Conservation (phyloP, 306 rosid species). For the Fragaria vesca region DNA sequence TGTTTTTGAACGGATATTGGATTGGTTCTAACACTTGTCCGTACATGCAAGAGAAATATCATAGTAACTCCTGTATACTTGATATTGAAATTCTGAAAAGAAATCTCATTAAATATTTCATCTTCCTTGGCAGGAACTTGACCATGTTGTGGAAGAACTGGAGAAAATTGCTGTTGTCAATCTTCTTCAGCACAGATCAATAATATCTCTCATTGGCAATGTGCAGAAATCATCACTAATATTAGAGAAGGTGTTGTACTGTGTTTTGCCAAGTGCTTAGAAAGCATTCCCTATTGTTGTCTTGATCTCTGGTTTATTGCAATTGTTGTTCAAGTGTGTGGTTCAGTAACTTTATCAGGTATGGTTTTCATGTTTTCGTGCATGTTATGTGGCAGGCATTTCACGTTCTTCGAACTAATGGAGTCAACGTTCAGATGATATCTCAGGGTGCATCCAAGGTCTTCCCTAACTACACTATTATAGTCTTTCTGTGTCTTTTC, state of each 20-base stretch:
- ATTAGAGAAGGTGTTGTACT: constrained; percentile 74
- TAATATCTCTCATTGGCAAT: constrained; percentile 94
- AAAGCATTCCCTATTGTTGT: not conserved
- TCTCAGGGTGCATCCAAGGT: constrained; percentile 99
- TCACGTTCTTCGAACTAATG: constrained; percentile 68
- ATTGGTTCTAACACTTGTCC: not conserved
- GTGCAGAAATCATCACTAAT: constrained; percentile 87
- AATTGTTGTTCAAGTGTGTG: not conserved
- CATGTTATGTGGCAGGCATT: constrained; percentile 62
- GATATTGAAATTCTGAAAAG: not conserved
- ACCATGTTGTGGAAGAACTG: constrained; percentile 84
- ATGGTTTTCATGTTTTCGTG: constrained; percentile 17
- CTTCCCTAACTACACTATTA: constrained; percentile 13
- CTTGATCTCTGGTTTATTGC: not conserved
- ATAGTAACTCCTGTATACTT: not conserved
- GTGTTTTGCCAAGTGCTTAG: not conserved
- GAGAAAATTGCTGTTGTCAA: constrained; percentile 91
- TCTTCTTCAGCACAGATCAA: constrained; percentile 87
- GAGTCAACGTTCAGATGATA: constrained; percentile 96
- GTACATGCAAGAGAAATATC: not conserved
- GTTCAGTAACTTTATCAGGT: not conserved
- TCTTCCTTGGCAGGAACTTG: constrained; percentile 74
- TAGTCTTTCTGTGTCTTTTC: constrained; percentile 5
- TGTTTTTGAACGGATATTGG: too few species aligned
- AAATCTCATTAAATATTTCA: constrained; percentile 18